phyloP scores from a whole-genome alignment of 2,329 filamentous ascomycete species.

The Pseudocercospora musae region DNA sequence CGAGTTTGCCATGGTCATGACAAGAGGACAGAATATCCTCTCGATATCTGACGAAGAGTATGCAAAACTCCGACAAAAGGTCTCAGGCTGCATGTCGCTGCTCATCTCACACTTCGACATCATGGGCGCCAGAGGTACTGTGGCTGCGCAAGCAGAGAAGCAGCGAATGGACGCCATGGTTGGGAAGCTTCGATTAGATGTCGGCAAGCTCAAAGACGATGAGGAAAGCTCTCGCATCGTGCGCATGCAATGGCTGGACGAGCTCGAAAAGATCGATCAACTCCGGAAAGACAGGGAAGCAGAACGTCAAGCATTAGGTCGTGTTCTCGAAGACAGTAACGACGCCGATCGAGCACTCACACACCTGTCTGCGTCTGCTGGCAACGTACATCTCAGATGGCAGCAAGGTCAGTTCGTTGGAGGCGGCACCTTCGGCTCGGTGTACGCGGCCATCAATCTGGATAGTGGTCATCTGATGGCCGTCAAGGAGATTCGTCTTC shows the following conservation, averaged over 20 bases:
- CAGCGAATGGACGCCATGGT: constrained; percentile 78
- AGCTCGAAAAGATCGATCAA: constrained; percentile 74
- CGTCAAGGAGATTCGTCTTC: constrained; percentile 95
- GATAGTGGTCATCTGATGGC: constrained; percentile 97
- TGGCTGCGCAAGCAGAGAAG: constrained; percentile 91
- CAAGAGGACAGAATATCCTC: constrained; percentile 87
- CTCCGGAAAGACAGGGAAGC: constrained; percentile 73
- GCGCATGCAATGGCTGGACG: constrained; percentile 69
- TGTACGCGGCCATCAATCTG: constrained; percentile 95
- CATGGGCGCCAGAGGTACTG: constrained; percentile 90
- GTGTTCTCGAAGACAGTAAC: constrained; percentile 89
- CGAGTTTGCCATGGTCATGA: constrained; percentile 97
- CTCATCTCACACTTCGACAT: constrained; percentile 99
- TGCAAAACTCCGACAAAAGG: constrained; percentile 74
- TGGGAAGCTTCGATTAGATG: constrained; percentile 71
- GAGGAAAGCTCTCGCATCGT: constrained; percentile 78
- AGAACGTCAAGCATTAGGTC: constrained; percentile 81
- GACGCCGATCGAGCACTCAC: constrained; percentile 94
- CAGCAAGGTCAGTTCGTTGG: constrained; percentile 98
- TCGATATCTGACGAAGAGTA: constrained; percentile 87
- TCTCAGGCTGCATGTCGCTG: constrained; percentile 94
- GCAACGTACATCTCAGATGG: constrained; percentile 94
- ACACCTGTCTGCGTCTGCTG: constrained; percentile 87
- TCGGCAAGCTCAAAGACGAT: constrained; percentile 71
- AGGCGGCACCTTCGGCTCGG: constrained; percentile 93